A percentile compares a stretch with the other conserved stretches of the same genome.
Conservation (phyloP, 2,329 filamentous ascomycete species). For the Talaromyces rugulosus region DNA sequence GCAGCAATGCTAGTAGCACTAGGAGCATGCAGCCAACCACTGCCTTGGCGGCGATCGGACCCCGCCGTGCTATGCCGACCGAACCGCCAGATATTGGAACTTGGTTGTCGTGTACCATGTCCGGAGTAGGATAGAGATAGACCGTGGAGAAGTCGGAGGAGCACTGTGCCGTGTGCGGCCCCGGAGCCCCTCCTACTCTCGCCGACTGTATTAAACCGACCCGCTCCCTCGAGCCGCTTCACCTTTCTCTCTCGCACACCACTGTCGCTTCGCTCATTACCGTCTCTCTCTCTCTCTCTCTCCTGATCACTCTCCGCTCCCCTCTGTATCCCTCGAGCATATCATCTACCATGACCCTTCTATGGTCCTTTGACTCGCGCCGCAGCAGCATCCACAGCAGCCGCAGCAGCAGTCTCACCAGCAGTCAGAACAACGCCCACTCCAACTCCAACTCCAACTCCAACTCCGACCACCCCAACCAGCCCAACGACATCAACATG, state of each 20-base stretch:
- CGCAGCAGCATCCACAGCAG: neutral
- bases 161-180: neutral
- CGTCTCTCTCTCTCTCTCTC: too few relatives aligned
- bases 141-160: neutral
- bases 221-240: neutral
- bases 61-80: neutral
- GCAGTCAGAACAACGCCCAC: too few relatives aligned
- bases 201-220: neutral
- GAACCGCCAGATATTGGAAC: neutral
- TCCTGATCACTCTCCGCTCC: neutral
- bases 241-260: neutral
- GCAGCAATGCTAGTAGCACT: neutral
- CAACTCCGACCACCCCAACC: neutral
- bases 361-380: neutral
- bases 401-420: neutral
- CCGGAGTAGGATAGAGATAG: too few relatives aligned
- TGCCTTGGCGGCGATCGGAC: neutral
- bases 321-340: neutral
- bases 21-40: neutral
- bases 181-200: neutral
- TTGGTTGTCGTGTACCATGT: too few relatives aligned
- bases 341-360: neutral
- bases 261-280: neutral
- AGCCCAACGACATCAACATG: neutral
- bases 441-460: neutral